Evolutionary conservation across 495 filamentous ascomycete species (phyloP).

Genomic region (Lasiosphaeris hirsuta): DNA sequence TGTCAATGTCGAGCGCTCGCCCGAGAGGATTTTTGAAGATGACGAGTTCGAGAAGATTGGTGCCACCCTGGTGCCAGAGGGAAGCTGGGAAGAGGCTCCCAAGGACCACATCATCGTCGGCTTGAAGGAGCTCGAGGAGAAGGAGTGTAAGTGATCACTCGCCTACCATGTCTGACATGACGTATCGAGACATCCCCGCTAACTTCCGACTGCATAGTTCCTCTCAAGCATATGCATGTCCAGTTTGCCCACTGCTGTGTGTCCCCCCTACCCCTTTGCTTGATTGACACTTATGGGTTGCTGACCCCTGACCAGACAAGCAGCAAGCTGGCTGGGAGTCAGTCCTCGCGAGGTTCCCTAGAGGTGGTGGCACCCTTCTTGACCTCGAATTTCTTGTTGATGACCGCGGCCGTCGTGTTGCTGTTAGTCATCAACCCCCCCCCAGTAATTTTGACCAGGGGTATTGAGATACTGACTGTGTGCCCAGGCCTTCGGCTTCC

Average conservation of each 20-base stretch:
- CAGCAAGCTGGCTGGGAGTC: conserved; percentile 81
- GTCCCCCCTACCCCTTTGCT: conserved; percentile 2
- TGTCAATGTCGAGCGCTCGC: conserved; percentile 77
- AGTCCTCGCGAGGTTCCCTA: conserved; percentile 75
- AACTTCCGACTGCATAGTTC: conserved; percentile 43
- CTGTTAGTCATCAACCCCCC: conserved; percentile 35
- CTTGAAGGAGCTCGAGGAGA: conserved; percentile 90
- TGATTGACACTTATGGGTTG: background rate
- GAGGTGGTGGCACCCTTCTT: conserved; percentile 77
- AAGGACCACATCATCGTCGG: conserved; percentile 81
- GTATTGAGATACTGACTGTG: background rate
- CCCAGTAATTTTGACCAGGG: background rate
- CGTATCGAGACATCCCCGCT: background rate
- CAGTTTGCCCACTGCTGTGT: conserved; percentile 66
- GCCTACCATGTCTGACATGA: background rate
- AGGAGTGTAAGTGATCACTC: conserved; percentile 54
- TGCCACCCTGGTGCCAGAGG: conserved; percentile 73
- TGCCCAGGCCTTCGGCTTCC: conserved; percentile 56
- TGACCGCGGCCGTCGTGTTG: conserved; percentile 72
- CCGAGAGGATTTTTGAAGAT: conserved; percentile 82
- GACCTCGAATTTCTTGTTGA: conserved; percentile 94
- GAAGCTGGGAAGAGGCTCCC: conserved; percentile 74
- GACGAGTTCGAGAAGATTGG: conserved; percentile 60
- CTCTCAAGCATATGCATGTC: conserved; percentile 81
- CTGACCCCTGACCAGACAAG: conserved; percentile 64